Evolutionary conservation across 2,329 filamentous ascomycete genomes (phyloP).

Genomic region (Curvularia hawaiiensis): DNA sequence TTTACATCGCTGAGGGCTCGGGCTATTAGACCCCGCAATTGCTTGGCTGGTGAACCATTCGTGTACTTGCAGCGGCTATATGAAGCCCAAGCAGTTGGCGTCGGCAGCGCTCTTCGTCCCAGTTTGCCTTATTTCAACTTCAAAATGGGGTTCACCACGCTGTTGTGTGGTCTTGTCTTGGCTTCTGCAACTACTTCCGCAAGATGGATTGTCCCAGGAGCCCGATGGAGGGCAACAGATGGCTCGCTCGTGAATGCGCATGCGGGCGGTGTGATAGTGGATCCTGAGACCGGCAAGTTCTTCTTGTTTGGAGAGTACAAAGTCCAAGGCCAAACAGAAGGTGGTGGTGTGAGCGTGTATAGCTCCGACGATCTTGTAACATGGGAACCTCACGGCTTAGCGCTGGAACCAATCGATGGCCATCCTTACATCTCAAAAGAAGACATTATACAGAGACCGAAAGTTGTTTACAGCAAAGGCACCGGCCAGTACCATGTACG

Average conservation of each 20-base stretch:
- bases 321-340: slow-evolving; percentile 61
- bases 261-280: slow-evolving; percentile 61
- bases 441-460: slow-evolving; percentile 66
- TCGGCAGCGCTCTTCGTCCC: not conserved
- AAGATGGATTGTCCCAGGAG: slow-evolving; percentile 67
- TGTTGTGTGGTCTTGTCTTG: slow-evolving; percentile 30
- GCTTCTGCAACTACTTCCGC: slow-evolving; percentile 38
- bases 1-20: slow-evolving; percentile 31
- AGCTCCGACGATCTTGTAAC: slow-evolving; percentile 66
- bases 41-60: slow-evolving; percentile 29
- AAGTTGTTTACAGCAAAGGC: slow-evolving; percentile 63
- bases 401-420: slow-evolving; percentile 59
- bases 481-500: slow-evolving; percentile 62
- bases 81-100: slow-evolving; percentile 17
- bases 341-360: slow-evolving; percentile 62
- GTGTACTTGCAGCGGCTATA: slow-evolving; percentile 25
- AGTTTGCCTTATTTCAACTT: slow-evolving; percentile 3
- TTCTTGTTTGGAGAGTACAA: slow-evolving; percentile 69
- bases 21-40: slow-evolving; percentile 28
- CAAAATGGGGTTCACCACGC: slow-evolving; percentile 26
- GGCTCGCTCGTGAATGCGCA: slow-evolving; percentile 67
- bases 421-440: slow-evolving; percentile 61
- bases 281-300: slow-evolving; percentile 60
- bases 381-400: slow-evolving; percentile 63
- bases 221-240: slow-evolving; percentile 64